Conservation (phyloP, 148 eudicot genomes). For the Beta vulgaris region DNA sequence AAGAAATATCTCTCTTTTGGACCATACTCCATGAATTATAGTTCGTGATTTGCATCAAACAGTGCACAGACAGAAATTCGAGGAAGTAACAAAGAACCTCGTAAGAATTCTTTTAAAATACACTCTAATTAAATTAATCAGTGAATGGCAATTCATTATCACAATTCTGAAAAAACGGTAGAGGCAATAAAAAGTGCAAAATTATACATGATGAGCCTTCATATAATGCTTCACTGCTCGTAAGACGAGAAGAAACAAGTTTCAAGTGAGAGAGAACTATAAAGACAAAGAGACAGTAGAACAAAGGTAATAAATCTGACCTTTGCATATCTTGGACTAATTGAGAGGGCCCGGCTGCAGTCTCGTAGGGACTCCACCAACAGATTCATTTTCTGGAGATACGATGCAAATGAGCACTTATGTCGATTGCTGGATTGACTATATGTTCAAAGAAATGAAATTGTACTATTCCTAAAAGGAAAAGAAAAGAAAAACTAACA, state of each 20-base stretch:
- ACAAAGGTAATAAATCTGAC: conserved; percentile 31
- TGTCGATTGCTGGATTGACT: not conserved
- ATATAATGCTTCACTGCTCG: not conserved
- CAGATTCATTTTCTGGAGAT: conserved; percentile 65
- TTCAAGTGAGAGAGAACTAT: not conserved
- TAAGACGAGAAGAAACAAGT: not conserved
- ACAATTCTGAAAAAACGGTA: not conserved
- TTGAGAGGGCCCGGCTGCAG: conserved; percentile 62
- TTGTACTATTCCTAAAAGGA: not conserved
- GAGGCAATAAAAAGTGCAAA: not conserved
- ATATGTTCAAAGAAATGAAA: not conserved
- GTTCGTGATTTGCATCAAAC: not conserved
- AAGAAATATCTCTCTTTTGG: too few species aligned
- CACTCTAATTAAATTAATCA: not conserved
- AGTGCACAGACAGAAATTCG: not conserved
- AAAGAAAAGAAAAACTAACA: not conserved
- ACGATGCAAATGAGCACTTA: conserved; percentile 13
- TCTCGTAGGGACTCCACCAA: conserved; percentile 73
- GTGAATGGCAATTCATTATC: not conserved
- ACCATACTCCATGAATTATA: too few species aligned
- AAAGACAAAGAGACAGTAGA: conserved; percentile 11
- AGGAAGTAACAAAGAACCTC: too few species aligned
- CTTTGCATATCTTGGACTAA: conserved; percentile 69
- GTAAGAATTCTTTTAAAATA: too few species aligned
- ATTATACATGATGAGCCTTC: not conserved